A percentile compares a stretch with the other conserved stretches of the same genome.
Evolutionary conservation across 164 flowering plant genomes (phyloP).

Genomic region (Aristolochia californica): DNA sequence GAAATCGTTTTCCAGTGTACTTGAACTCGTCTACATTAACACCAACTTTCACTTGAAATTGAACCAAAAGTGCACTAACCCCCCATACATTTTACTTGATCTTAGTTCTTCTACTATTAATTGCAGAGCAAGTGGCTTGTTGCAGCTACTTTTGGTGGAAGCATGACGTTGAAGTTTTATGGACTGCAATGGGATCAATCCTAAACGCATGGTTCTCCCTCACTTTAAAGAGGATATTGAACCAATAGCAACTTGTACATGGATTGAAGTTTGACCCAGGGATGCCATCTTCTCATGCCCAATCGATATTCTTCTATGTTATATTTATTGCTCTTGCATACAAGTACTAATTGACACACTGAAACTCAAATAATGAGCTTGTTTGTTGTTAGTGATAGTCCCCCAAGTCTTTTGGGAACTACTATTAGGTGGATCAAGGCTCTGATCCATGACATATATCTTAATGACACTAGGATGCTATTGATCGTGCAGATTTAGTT

Average conservation of each 20-base stretch:
- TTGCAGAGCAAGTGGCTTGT: conserved; percentile 91
- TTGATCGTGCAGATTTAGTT: conserved; percentile 29
- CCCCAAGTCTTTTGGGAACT: too few relatives aligned
- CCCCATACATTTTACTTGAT: neutral
- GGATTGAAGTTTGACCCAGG: conserved; percentile 54
- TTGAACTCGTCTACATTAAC: too few relatives aligned
- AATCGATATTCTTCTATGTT: conserved; percentile 47
- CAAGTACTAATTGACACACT: conserved; percentile 19
- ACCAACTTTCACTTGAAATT: too few relatives aligned
- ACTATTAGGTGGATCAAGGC: neutral
- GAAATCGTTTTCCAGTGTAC: too few relatives aligned
- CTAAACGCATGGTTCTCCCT: conserved; percentile 50
- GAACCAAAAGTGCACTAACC: too few relatives aligned
- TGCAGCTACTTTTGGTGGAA: conserved; percentile 48
- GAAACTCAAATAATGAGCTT: too few relatives aligned
- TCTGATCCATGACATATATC: neutral
- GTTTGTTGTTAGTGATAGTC: too few relatives aligned
- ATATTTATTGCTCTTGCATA: conserved; percentile 35
- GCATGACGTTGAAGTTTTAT: conserved; percentile 69
- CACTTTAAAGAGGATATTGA: conserved; percentile 46
- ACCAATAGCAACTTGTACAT: conserved; percentile 62
- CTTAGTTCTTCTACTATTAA: conserved; percentile 3
- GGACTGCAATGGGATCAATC: conserved; percentile 62
- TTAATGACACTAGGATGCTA: conserved; percentile 36
- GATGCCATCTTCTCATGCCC: conserved; percentile 91